Conservation (phyloP, 176 grass and related monocot species). For the Ensete glaucum region DNA sequence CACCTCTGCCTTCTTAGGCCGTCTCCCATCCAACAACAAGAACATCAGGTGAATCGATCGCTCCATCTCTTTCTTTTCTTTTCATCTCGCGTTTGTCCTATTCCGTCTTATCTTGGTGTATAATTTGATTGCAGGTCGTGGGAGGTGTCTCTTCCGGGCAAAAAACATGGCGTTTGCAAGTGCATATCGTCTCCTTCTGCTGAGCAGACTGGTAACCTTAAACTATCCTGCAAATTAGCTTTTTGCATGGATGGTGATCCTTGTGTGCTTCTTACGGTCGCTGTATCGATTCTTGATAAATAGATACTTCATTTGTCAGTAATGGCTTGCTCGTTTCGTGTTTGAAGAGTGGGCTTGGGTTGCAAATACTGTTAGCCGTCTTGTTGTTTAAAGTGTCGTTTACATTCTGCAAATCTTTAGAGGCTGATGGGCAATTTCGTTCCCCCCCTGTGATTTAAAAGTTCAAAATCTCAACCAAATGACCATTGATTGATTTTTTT, state of each 20-base stretch:
- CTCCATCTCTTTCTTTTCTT: neutral
- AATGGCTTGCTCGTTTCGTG: neutral
- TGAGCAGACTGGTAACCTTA: conserved; percentile 21
- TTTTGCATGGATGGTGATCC: conserved; percentile 2
- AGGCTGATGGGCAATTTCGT: neutral
- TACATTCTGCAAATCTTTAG: neutral
- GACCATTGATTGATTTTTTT: too few relatives aligned
- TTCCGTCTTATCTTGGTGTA: neutral
- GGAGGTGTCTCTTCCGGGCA: conserved; percentile 2
- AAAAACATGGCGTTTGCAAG: conserved; percentile 21
- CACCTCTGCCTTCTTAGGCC: conserved; percentile 20
- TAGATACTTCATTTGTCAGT: neutral
- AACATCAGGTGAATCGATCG: neutral
- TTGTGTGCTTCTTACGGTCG: neutral
- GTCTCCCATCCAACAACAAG: neutral
- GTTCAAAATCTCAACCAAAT: too few relatives aligned
- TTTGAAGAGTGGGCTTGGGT: neutral
- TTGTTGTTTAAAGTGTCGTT: neutral
- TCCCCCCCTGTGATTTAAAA: neutral
- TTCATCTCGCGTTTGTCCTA: neutral
- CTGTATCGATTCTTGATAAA: neutral
- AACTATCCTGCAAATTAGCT: neutral
- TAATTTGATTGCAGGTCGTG: neutral
- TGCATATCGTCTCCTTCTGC: conserved; percentile 24
- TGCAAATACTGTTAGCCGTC: neutral